These are phyloP conservation scores for Chlamydomonas eustigma DNA, from an alignment of 139 green algal species.

Conservation along the genomic window DNA sequence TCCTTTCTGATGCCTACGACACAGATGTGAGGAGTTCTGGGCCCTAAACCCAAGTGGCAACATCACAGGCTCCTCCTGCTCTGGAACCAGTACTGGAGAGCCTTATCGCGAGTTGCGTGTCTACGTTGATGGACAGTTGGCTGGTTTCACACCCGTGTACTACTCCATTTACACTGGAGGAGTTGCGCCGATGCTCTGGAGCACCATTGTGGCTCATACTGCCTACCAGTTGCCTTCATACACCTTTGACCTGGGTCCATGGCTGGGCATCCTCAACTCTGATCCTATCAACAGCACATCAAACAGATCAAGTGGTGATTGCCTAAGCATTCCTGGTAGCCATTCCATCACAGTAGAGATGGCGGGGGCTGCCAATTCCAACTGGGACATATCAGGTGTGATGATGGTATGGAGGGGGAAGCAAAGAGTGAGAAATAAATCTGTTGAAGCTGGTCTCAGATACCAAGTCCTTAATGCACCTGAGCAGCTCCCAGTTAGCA, in stretches of 20 bases:
- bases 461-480: neutral
- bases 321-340: neutral
- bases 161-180: conserved; percentile 29
- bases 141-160: conserved; percentile 20
- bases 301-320: neutral
- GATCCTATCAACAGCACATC: too few species aligned
- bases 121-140: conserved; percentile 15
- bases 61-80: conserved; percentile 7
- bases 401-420: neutral
- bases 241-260: neutral
- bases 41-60: conserved; percentile 25
- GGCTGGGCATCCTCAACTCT: neutral
- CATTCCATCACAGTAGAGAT: neutral
- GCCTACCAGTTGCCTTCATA: neutral
- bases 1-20: too few species aligned
- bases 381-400: neutral
- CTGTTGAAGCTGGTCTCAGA: neutral
- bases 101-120: conserved; percentile 21
- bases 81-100: conserved; percentile 15
- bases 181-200: conserved; percentile 11
- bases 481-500: neutral
- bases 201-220: neutral
- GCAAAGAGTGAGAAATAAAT: neutral
- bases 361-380: neutral
- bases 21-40: conserved; percentile 3